Conservation (phyloP, 1,139 yeast species). For the Yamadazyma blattariae region DNA sequence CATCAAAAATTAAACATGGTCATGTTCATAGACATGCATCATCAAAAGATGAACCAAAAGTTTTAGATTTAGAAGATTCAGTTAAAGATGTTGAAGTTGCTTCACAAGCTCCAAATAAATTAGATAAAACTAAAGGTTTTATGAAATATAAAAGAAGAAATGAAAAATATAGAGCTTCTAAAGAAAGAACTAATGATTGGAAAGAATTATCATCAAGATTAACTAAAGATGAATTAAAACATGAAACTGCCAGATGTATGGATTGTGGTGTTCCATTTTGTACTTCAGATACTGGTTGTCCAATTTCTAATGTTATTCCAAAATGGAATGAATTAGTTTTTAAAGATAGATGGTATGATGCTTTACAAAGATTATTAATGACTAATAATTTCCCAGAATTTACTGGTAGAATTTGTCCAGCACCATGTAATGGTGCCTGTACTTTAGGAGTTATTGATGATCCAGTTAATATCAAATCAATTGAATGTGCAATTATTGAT, state of each 20-base stretch:
- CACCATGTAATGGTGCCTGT: constrained; percentile 99
- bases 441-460: constrained; percentile 91
- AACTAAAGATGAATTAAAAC: constrained; percentile 79
- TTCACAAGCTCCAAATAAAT: constrained; percentile 58
- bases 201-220: constrained; percentile 82
- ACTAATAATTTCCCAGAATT: constrained; percentile 99
- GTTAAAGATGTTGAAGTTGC: constrained; percentile 66
- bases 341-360: constrained; percentile 93
- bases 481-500: constrained; percentile 95
- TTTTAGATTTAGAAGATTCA: constrained; percentile 87
- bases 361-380: constrained; percentile 87
- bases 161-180: constrained; percentile 80
- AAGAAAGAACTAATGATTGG: constrained; percentile 85
- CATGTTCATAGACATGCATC: constrained; percentile 38
- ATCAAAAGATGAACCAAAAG: constrained; percentile 66
- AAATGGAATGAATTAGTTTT: constrained; percentile 97
- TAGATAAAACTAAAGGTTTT: constrained; percentile 87
- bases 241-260: constrained; percentile 99
- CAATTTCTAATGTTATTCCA: constrained; percentile 94
- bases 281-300: constrained; percentile 97
- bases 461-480: constrained; percentile 94
- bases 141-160: constrained; percentile 89
- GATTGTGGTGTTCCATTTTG: constrained; percentile 99
- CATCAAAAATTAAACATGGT: constrained; percentile 48
- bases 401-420: constrained; percentile 98